These are phyloP conservation scores for Claviceps maximensis DNA, from an alignment of 2,329 filamentous ascomycete genomes.

Conservation along the genomic window DNA sequence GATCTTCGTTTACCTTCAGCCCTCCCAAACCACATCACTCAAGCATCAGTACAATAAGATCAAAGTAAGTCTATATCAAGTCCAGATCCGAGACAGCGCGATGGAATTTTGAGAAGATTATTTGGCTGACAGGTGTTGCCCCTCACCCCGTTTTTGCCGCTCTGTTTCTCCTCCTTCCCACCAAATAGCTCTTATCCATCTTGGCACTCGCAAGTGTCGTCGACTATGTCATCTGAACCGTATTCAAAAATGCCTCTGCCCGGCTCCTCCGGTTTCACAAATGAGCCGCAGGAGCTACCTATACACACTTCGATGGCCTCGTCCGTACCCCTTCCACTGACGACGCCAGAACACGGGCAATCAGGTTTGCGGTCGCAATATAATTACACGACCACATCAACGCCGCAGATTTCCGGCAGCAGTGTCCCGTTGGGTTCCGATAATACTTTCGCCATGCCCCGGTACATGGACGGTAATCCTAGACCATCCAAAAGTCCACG, in stretches of 20 bases:
- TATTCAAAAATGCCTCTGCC: constrained; percentile 41
- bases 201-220: constrained; percentile 41
- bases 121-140: background rate
- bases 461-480: constrained; percentile 41
- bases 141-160: background rate
- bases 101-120: constrained; percentile 9
- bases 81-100: constrained; percentile 12
- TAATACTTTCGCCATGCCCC: constrained; percentile 37
- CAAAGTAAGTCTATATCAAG: constrained; percentile 36
- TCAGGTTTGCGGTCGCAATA: constrained; percentile 40
- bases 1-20: constrained; percentile 45
- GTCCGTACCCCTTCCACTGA: constrained; percentile 37
- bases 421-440: constrained; percentile 25
- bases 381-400: constrained; percentile 38
- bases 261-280: constrained; percentile 31
- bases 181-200: constrained; percentile 43
- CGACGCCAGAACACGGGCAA: constrained; percentile 32
- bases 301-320: constrained; percentile 39
- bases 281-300: constrained; percentile 41
- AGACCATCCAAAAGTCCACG: constrained; percentile 44
- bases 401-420: constrained; percentile 35
- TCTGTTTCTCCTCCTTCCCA: constrained; percentile 21
- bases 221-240: constrained; percentile 35
- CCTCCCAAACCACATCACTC: constrained; percentile 41
- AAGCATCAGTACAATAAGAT: constrained; percentile 40